Evolutionary conservation across 148 eudicot genomes (phyloP), one percentile per base, ranked within the genome.

Genomic region (Salicornia ramosissima): DNA sequence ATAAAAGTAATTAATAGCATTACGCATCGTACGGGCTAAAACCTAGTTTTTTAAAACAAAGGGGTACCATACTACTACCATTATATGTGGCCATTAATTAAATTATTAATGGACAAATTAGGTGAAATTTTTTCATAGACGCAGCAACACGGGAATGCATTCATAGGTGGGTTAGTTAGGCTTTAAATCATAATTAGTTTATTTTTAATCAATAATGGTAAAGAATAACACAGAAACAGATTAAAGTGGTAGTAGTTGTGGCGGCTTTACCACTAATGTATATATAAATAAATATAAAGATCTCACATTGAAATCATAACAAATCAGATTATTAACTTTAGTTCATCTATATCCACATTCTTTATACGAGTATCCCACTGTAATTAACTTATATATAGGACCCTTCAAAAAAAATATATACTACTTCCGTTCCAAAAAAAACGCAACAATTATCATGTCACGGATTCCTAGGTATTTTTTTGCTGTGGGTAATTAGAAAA

Each of bases 141-240:
- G 74, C 51, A 25, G 74, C 68, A 26, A 61, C 34, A 61, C 74
- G 67, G 22, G 8, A 33, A 50, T 26, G 74, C 15, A n/a, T 22
- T 21, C 13, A n/a, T 26, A 10, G 52, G 33, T 49, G 56, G 53
- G 16, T 29, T 1, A 9, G n/a, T 3, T n/a, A 34, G 64, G 34
- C 43, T 60, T 60, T 30, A 16, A 25, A 16, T 24, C 30, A 68
- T 39, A 28, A 34, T 68, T 18, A 16, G 26, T 28, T 10, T 45
- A 30, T 43, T 45, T 21, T 64, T 64, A 50, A 42, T 46, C 9
- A n/a, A 53, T 10, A n/a, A 50, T 50, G 24, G 9, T 50, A 21
- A 3, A 18, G 54, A 4, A 50, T 10, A 4, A 19, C 21, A 19
- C 6, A 50, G 51, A 18, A 47, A 14, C 18, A 47, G 51, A 13